Base-by-base conservation (phyloP, 106 monocot species). In the Triglochin maritima region DNA sequence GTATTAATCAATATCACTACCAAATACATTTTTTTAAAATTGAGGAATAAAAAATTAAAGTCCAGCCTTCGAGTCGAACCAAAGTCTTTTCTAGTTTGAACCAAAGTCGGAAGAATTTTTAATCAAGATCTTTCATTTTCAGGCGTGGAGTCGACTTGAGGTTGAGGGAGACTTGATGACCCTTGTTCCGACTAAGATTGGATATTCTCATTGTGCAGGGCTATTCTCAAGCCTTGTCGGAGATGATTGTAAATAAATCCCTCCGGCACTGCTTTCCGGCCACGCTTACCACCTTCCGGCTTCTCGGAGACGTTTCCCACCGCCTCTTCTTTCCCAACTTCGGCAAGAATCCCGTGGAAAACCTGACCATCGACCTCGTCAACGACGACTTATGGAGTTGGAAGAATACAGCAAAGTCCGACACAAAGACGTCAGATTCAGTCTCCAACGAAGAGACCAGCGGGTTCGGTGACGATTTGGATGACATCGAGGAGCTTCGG, bases 401-500 rank as follows among this genome's bases (percentile, higher is more conserved):
- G 55, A 50, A 41, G 45, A 68, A 11, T 29, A 16, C 4, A 9
- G 9, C 16, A 12, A n/a, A 8, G 10, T 42, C 53, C 17, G 11
- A 9, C 41, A 8, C 46, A 29, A 8, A 3, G 8, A 44, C 2
- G 53, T 8, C 1, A 1, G 74, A 64, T 57, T 61, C 14, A 11
- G 61, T 4, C 44, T 9, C 10, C 5, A n/a, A 51, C 53, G 44
- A 56, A 45, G 64, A 29, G 15, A 69, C 44, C 3, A 44, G 15
- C 5, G 56, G 64, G 10, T 53, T 49, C 49, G 14, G 49, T 56
- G 14, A 29, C 29, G 87, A 80, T 58, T 77, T 83, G 7, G 82
- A 92, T 56, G 82, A 78, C 70, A 84, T 92, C 50, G 87, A 92
- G 46, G 85, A 87, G 13, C 49, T 92, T 61, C 79, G 84, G 75